phyloP scores from a whole-genome alignment of 768 basidiomycete genomes.

The Tubosaeta brunneosetosa region DNA sequence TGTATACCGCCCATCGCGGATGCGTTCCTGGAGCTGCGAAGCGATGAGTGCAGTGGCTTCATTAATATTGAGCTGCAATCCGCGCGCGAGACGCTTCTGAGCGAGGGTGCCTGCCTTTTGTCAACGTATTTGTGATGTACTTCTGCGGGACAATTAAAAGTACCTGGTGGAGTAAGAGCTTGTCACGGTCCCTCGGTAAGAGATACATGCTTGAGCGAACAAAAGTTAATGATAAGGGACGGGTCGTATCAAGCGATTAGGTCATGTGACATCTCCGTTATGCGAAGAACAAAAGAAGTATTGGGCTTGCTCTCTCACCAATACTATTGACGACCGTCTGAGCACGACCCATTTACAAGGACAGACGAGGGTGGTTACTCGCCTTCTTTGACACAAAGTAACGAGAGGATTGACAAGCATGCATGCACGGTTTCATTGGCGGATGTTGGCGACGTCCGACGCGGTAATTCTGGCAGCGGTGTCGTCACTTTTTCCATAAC shows the following conservation, averaged over 20 bases:
- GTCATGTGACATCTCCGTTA: slow-evolving; percentile 8
- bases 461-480: neutral
- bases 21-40: slow-evolving; percentile 87
- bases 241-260: neutral
- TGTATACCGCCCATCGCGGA: slow-evolving; percentile 82
- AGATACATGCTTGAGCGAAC: slow-evolving; percentile 49
- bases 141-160: neutral
- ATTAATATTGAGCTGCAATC: slow-evolving; percentile 77
- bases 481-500: slow-evolving; percentile 19
- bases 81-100: slow-evolving; percentile 93
- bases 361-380: neutral
- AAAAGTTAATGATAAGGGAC: slow-evolving; percentile 8
- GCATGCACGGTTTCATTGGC: slow-evolving; percentile 2
- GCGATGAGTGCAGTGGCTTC: slow-evolving; percentile 91
- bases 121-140: neutral
- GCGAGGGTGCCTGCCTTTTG: slow-evolving; percentile 79
- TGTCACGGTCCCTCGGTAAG: slow-evolving; percentile 70
- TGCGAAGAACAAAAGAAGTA: neutral
- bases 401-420: neutral
- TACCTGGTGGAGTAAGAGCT: slow-evolving; percentile 70
- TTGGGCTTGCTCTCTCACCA: too few relatives aligned
- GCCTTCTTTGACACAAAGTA: slow-evolving; percentile 6
- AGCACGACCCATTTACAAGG: neutral
- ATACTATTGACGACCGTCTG: too few relatives aligned
- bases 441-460: neutral